Evolutionary conservation across 352 stramenopile genomes (phyloP).

Genomic region (Phytophthora boehmeriae): DNA sequence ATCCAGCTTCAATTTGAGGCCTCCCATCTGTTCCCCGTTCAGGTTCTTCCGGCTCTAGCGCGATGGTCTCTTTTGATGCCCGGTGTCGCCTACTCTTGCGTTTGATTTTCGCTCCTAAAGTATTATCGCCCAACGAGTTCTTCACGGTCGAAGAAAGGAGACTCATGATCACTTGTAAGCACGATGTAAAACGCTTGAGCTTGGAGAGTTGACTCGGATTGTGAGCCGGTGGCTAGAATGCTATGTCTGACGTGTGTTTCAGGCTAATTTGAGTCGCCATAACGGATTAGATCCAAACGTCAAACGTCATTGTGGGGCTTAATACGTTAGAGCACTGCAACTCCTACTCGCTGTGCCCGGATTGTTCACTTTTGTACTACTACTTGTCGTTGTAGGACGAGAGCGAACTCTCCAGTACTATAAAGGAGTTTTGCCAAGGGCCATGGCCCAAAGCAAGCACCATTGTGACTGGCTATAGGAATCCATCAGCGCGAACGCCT

Average conservation of each 20-base stretch:
- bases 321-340: too few species aligned
- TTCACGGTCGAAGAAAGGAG: constrained; percentile 13
- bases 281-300: constrained; percentile 26
- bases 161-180: constrained; percentile 13
- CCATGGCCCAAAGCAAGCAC: too few species aligned
- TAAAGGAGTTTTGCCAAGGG: too few species aligned
- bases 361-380: too few species aligned
- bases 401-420: too few species aligned
- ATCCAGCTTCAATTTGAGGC: constrained; percentile 2
- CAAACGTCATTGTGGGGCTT: constrained; percentile 5
- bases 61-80: constrained; percentile 1
- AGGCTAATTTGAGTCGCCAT: constrained; percentile 16
- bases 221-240: background rate
- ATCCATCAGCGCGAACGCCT: too few species aligned
- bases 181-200: background rate
- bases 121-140: constrained; percentile 8
- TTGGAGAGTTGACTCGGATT: constrained; percentile 8
- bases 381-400: too few species aligned
- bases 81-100: constrained; percentile 31
- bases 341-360: too few species aligned
- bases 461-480: too few species aligned
- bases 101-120: constrained; percentile 18
- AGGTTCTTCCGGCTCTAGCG: constrained; percentile 5
- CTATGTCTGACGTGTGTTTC: constrained; percentile 10
- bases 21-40: background rate